Percentiles rank a stretch among this genome's conserved stretches.
Evolutionary conservation across 2,329 filamentous ascomycete genomes (phyloP).

Genomic region (Achaetomium macrosporum): DNA sequence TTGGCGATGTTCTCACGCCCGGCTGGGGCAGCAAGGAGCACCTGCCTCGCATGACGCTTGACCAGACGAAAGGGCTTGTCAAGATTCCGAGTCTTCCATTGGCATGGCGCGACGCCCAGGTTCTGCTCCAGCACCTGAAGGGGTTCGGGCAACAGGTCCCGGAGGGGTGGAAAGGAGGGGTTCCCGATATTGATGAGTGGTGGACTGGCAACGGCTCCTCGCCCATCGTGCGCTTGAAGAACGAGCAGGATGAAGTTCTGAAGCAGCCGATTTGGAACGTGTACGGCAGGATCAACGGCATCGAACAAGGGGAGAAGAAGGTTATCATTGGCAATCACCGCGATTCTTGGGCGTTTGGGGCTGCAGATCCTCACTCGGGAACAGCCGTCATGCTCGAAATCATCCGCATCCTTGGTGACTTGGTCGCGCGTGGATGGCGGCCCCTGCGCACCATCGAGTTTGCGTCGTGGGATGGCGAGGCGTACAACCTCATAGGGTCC

Average conservation of each 20-base stretch:
- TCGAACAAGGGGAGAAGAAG: constrained; percentile 75
- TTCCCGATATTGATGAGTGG: constrained; percentile 71
- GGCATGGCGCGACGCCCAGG: constrained; percentile 81
- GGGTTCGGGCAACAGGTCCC: constrained; percentile 67
- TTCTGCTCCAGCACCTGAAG: constrained; percentile 67
- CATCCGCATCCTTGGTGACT: constrained; percentile 73
- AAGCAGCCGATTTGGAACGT: constrained; percentile 90
- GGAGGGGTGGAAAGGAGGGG: constrained; percentile 67
- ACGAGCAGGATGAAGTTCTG: constrained; percentile 77
- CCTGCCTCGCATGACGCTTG: constrained; percentile 59
- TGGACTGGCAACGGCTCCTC: constrained; percentile 75
- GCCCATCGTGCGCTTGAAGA: constrained; percentile 74
- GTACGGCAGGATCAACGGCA: constrained; percentile 74
- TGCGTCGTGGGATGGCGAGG: constrained; percentile 90
- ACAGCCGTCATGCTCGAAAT: constrained; percentile 90
- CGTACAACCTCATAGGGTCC: constrained; percentile 89
- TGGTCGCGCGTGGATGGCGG: constrained; percentile 74
- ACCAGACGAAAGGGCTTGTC: constrained; percentile 66
- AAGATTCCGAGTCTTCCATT: constrained; percentile 87
- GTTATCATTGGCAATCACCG: constrained; percentile 91
- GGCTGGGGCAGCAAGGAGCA: constrained; percentile 69
- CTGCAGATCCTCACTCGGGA: constrained; percentile 77
- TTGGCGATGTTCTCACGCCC: constrained; percentile 89
- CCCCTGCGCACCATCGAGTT: constrained; percentile 94
- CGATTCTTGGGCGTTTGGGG: constrained; percentile 87